phyloP scores from a whole-genome alignment of 148 eudicot genomes.

The Chenopodium quinoa region DNA sequence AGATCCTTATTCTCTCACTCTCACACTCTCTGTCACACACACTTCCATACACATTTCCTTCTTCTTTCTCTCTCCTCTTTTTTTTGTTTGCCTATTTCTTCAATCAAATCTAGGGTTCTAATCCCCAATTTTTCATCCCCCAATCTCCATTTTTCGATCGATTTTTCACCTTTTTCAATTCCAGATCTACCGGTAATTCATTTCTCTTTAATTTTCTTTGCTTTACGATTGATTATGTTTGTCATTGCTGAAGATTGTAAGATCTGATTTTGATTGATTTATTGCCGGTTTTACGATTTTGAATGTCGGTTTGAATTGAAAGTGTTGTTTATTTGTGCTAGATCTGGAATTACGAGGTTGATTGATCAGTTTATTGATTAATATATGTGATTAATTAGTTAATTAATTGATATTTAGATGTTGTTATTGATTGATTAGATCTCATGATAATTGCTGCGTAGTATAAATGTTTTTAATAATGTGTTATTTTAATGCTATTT shows the following conservation, averaged over 20 bases:
- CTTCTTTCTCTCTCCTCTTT: neutral
- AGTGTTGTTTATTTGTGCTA: neutral
- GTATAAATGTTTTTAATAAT: too few species aligned
- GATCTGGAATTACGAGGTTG: conserved; percentile 12
- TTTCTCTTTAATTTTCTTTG: neutral
- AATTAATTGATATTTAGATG: neutral
- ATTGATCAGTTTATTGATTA: conserved; percentile 1
- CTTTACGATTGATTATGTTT: neutral
- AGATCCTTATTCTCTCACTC: conserved; percentile 18
- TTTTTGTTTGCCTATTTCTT: conserved; percentile 2
- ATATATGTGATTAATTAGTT: too few species aligned
- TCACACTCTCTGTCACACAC: conserved; percentile 12
- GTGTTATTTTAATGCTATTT: too few species aligned
- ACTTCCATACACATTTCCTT: neutral
- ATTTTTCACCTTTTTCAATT: neutral
- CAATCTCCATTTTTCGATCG: neutral
- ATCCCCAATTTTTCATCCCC: neutral
- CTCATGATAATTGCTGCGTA: too few species aligned
- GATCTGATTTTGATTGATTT: neutral
- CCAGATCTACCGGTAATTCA: conserved; percentile 20
- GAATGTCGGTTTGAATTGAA: neutral
- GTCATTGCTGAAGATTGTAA: neutral
- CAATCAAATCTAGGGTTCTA: conserved; percentile 29
- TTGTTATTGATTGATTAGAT: neutral
- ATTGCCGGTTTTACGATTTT: neutral